Conservation (phyloP, 169 alveolate species). For the Plasmodium sp. region DNA sequence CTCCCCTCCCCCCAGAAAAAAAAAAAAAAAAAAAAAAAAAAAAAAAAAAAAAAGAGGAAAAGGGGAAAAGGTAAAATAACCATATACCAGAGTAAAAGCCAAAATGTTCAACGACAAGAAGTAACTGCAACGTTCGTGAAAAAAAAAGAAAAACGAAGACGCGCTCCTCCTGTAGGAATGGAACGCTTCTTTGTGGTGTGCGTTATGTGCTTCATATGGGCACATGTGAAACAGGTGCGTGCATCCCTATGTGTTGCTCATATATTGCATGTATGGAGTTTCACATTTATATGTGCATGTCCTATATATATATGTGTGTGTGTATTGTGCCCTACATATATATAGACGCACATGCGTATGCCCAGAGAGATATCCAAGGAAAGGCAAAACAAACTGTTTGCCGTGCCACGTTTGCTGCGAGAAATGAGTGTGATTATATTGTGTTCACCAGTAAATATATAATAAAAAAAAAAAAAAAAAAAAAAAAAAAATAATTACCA, state of each 20-base stretch:
- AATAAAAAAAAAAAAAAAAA: background rate
- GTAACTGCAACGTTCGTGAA: background rate
- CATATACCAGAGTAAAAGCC: background rate
- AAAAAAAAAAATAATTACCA: background rate
- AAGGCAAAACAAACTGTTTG: background rate
- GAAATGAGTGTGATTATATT: background rate
- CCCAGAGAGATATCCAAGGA: background rate
- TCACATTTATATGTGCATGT: background rate
- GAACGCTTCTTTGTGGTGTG: background rate
- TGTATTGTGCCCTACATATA: background rate
- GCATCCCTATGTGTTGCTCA: background rate
- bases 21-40: background rate
- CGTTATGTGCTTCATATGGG: background rate
- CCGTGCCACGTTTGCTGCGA: background rate
- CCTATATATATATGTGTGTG: background rate
- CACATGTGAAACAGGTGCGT: background rate
- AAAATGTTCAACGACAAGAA: background rate
- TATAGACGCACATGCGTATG: constrained; percentile 7
- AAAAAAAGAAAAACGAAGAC: background rate
- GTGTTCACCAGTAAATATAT: background rate
- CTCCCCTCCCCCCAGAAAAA: background rate
- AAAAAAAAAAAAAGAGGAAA: background rate
- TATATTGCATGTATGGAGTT: background rate
- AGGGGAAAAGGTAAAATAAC: background rate
- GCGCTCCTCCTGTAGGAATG: background rate